Conservation (phyloP, 257 asterid genomes). For the Solanum stenotomum region DNA sequence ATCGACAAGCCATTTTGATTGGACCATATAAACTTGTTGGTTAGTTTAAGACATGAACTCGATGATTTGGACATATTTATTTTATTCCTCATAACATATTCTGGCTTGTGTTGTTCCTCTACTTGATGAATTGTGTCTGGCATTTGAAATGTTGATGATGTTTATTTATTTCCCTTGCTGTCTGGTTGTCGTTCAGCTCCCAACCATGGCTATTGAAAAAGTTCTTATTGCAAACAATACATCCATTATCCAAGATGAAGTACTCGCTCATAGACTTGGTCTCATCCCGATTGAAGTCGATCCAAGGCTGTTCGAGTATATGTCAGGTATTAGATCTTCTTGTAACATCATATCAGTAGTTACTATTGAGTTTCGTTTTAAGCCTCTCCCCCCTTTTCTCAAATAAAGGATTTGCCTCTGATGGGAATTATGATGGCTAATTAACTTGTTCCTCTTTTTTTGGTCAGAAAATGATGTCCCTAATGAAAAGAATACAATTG, state of each 20-base stretch:
- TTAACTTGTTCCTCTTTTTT: neutral
- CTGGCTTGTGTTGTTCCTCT: neutral
- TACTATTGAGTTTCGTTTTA: neutral
- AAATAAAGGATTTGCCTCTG: neutral
- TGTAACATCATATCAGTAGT: neutral
- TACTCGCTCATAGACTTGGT: conserved; percentile 89
- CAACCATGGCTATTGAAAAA: conserved; percentile 94
- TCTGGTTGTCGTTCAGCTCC: conserved; percentile 41
- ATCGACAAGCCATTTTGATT: neutral
- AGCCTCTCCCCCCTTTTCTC: neutral
- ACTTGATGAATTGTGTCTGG: neutral
- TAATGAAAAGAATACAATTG: conserved; percentile 80
- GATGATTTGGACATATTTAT: neutral
- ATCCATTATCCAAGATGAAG: conserved; percentile 93
- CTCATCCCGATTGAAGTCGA: conserved; percentile 80
- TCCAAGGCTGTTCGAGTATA: conserved; percentile 69
- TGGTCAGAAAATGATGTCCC: conserved; percentile 68
- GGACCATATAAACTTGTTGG: neutral
- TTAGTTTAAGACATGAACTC: neutral
- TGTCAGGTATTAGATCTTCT: conserved; percentile 49
- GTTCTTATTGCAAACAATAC: conserved; percentile 90
- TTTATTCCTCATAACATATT: neutral
- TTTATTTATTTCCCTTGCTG: neutral
- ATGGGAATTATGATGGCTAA: conserved; percentile 17
- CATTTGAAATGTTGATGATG: neutral